phyloP scores from a whole-genome alignment of 164 flowering plant genomes.

The Kingdonia uniflora region DNA sequence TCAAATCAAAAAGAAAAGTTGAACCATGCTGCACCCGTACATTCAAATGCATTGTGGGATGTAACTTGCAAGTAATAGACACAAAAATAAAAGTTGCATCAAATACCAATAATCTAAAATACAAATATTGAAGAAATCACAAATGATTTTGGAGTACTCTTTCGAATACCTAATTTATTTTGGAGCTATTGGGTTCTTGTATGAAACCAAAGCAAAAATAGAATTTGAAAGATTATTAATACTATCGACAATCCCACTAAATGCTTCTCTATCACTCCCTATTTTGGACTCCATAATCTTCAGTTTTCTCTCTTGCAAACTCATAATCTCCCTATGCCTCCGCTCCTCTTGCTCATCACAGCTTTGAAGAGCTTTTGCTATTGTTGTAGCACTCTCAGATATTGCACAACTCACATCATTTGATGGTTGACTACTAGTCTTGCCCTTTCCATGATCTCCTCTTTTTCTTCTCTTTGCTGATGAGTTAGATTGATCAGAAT shows the following conservation, averaged over 20 bases:
- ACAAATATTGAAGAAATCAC: no score
- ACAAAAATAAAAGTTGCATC: no score
- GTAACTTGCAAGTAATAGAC: no score
- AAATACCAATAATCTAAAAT: no score
- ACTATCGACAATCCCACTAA: constrained; percentile 50
- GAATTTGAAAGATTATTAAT: constrained; percentile 62
- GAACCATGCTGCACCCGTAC: no score
- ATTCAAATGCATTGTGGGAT: no score
- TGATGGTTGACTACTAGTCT: constrained; percentile 8
- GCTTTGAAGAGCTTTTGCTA: constrained; percentile 51
- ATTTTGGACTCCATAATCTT: constrained; percentile 49
- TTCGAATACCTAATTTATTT: no score
- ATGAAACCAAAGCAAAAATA: constrained; percentile 42
- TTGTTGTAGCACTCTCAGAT: constrained; percentile 50
- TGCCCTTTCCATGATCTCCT: constrained; percentile 17
- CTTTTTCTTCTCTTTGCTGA: constrained; percentile 53
- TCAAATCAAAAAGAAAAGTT: no score
- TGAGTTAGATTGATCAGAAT: constrained; percentile 54
- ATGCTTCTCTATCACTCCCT: constrained; percentile 43
- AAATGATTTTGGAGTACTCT: no score
- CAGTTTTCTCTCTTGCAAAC: constrained; percentile 48
- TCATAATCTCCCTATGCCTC: constrained; percentile 50
- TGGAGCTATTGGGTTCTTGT: constrained; percentile 22
- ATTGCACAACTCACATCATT: constrained; percentile 47
- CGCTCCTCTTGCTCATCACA: constrained; percentile 58